Percentiles rank a stretch among this genome's conserved stretches.
Evolutionary conservation across 2,329 filamentous ascomycete genomes (phyloP).

Genomic region (Penicillium sp.): DNA sequence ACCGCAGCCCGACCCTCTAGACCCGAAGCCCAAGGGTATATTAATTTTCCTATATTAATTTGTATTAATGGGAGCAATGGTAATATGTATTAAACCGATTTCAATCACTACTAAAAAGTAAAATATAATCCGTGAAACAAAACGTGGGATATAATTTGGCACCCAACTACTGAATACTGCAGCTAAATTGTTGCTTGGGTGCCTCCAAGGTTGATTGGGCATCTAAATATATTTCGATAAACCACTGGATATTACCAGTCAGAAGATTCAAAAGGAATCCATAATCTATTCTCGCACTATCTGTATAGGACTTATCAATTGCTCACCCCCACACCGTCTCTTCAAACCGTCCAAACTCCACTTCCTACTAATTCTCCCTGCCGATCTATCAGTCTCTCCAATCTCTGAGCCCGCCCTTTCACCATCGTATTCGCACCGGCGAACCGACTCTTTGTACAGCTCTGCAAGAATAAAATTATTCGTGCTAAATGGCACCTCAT

Average conservation of each 20-base stretch:
- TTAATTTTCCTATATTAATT: background rate
- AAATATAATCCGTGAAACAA: background rate
- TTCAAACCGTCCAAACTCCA: conserved; percentile 21
- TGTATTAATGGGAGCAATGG: background rate
- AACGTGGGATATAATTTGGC: background rate
- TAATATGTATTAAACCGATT: background rate
- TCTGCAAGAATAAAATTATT: background rate
- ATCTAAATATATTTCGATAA: background rate
- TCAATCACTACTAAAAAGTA: no score
- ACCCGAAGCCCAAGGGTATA: background rate
- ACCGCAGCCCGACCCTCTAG: conserved; percentile 26
- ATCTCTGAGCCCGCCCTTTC: conserved; percentile 12
- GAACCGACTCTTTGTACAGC: background rate
- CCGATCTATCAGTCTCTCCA: conserved; percentile 21
- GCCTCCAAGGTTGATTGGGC: background rate
- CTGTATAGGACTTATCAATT: conserved; percentile 20
- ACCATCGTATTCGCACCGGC: background rate
- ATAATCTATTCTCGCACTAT: conserved; percentile 14
- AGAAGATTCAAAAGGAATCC: conserved; percentile 8
- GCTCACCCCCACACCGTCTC: conserved; percentile 19
- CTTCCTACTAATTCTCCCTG: conserved; percentile 16
- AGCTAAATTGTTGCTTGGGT: background rate
- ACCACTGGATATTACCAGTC: background rate
- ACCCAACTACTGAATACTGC: background rate
- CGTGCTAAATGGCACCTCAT: no score